These are phyloP conservation scores for Fusarium newnesense DNA, from an alignment of 2,329 filamentous ascomycete genomes.

Conservation along the genomic window DNA sequence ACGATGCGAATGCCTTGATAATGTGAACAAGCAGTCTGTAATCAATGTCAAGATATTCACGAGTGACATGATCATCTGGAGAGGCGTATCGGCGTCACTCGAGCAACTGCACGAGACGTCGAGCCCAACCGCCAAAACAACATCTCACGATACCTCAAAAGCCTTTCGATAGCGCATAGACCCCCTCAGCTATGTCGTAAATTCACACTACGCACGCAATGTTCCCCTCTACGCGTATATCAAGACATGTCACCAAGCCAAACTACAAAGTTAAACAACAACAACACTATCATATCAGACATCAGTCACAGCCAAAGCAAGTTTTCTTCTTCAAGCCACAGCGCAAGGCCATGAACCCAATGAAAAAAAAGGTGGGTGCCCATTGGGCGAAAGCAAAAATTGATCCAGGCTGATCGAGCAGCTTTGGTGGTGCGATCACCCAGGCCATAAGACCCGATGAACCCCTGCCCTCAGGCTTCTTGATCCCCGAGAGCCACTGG, in stretches of 20 bases:
- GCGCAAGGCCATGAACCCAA: conserved; percentile 26
- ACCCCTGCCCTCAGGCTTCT: conserved; percentile 20
- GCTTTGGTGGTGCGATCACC: background rate
- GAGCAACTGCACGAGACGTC: background rate
- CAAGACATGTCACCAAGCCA: background rate
- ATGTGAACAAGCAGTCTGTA: rapidly evolving
- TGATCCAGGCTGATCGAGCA: background rate
- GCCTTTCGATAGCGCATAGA: no score
- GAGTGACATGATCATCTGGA: background rate
- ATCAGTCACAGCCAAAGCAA: background rate
- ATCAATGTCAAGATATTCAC: background rate
- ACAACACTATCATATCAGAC: background rate
- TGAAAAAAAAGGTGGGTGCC: conserved; percentile 22
- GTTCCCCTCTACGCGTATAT: background rate
- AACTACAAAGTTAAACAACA: background rate
- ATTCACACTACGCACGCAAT: background rate
- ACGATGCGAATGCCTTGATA: rapidly evolving
- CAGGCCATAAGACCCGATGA: background rate
- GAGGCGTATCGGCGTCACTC: background rate
- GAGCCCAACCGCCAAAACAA: background rate
- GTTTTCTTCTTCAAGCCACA: conserved; percentile 36
- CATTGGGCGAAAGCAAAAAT: conserved; percentile 23
- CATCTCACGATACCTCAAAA: rapidly evolving
- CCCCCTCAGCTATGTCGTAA: no score
- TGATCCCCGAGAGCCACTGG: conserved; percentile 24